Evolutionary conservation across 177 flowering plant genomes (phyloP), one percentile per base, ranked within the genome.

Genomic region (Vitis hybrid): DNA sequence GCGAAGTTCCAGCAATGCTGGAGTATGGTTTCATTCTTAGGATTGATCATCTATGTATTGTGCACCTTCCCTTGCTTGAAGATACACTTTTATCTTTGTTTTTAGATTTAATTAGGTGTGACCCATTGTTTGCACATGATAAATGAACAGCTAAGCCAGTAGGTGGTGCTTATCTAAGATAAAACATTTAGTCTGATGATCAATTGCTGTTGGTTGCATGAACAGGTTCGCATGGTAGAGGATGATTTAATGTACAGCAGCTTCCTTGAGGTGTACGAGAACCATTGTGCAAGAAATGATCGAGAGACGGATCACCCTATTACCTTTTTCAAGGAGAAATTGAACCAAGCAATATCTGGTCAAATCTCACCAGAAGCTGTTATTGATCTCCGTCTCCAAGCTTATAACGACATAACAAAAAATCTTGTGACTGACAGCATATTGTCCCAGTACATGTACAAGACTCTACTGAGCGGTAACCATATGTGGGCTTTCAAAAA

Each of bases 401-500:
- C 98, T 24, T 96, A 94, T 73, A 86, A 71, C 79, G 97, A 91
- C 9, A 91, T 96, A 59, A 90, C 93, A 17, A 91, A 87, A 77
- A 83, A 41, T 58, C 51, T 61, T 65, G 99, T 94, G 12, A 80
- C 77, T 6, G 99, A 96, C 50, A 83, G 85, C 74, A 89, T 96
- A 60, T 88, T 96, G 73, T 92, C 99, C 9, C 98, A 94, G 82
- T 96, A 86, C 86, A 96, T 96, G 93, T 92, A 94, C 82, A 96
- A 96, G 80, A 91, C 93, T 49, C 81, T 94, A 73, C 82, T 77
- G 48, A 96, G 83, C 74, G 94, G 97, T 4, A 91, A 92, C 79
- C 97, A 96, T 70, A 79, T 92, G 82, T 96, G 99, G 99, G 97
- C 94, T 61, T 96, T 92, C 82, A 94, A 96, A 65, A 96, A 96